Conservation (phyloP, 257 asterid genomes). For the Linderniella brevidens region DNA sequence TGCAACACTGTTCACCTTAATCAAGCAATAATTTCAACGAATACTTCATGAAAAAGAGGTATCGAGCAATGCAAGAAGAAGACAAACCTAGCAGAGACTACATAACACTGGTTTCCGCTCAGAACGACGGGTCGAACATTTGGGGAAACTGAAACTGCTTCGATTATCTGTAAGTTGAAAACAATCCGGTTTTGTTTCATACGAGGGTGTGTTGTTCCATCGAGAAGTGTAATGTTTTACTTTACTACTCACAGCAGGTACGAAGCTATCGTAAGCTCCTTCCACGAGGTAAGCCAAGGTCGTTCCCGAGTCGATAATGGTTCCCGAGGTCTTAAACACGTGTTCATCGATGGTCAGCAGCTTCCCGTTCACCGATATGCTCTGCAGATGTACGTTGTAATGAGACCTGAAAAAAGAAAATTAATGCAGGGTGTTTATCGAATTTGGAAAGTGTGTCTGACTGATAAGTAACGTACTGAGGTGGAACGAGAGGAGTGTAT, state of each 20-base stretch:
- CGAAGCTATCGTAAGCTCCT: conserved; percentile 72
- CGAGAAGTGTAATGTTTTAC: no score
- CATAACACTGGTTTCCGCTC: conserved; percentile 52
- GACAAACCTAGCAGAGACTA: conserved; percentile 36
- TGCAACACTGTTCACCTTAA: conserved; percentile 7
- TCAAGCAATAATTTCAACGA: conserved; percentile 4
- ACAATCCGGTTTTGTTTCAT: no score
- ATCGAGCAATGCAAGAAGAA: conserved; percentile 2
- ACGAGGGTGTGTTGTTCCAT: no score
- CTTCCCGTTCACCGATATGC: conserved; percentile 54
- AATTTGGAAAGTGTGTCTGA: no score
- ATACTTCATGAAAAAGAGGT: neutral
- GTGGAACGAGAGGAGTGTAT: conserved; percentile 87
- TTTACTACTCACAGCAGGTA: conserved; percentile 45
- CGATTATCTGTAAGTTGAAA: conserved; percentile 32
- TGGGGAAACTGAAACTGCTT: conserved; percentile 35
- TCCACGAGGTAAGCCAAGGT: conserved; percentile 79
- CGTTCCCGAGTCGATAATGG: conserved; percentile 76
- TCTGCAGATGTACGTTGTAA: conserved; percentile 46
- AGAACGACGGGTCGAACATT: conserved; percentile 26
- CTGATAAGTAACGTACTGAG: conserved; percentile 51
- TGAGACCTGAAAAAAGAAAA: conserved; percentile 44
- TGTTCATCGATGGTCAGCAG: conserved; percentile 37
- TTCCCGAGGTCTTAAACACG: conserved; percentile 48
- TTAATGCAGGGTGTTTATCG: neutral